Evolutionary conservation across 345 rosid genomes (phyloP).

Genomic region (Gynandropsis gynandra): DNA sequence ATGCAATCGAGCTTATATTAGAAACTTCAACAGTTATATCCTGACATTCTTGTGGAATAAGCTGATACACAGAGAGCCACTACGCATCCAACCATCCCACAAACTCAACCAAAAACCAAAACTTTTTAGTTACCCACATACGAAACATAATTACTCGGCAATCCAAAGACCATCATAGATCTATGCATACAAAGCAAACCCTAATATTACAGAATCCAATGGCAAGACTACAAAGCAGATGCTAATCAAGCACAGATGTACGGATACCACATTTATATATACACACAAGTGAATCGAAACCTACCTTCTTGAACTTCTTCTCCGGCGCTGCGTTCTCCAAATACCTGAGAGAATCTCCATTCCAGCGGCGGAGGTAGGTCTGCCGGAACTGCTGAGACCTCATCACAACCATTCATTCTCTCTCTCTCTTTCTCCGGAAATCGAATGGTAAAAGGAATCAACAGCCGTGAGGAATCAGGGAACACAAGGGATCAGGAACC

Average conservation of each 20-base stretch:
- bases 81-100: background rate
- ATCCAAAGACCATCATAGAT: conserved; percentile 14
- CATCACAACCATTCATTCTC: conserved; percentile 29
- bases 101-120: conserved; percentile 8
- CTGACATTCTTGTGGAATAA: no score
- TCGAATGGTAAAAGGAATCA: conserved; percentile 14
- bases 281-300: conserved; percentile 11
- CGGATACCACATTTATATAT: background rate
- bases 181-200: conserved; percentile 16
- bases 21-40: no score
- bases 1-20: background rate
- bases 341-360: conserved; percentile 98
- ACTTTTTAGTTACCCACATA: conserved; percentile 7
- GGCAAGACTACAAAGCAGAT: conserved; percentile 5
- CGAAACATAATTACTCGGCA: background rate
- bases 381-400: conserved; percentile 24
- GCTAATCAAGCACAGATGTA: conserved; percentile 2
- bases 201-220: conserved; percentile 18
- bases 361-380: conserved; percentile 54
- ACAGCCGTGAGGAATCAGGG: conserved; percentile 11
- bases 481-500: conserved; percentile 12
- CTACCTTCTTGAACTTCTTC: conserved; percentile 96
- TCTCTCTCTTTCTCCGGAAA: conserved; percentile 10
- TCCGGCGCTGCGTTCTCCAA: conserved; percentile 92
- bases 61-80: background rate